Evolutionary conservation across 352 stramenopile genomes (phyloP), one percentile per base, ranked within the genome.

Genomic region (Saprolegnia diclina): DNA sequence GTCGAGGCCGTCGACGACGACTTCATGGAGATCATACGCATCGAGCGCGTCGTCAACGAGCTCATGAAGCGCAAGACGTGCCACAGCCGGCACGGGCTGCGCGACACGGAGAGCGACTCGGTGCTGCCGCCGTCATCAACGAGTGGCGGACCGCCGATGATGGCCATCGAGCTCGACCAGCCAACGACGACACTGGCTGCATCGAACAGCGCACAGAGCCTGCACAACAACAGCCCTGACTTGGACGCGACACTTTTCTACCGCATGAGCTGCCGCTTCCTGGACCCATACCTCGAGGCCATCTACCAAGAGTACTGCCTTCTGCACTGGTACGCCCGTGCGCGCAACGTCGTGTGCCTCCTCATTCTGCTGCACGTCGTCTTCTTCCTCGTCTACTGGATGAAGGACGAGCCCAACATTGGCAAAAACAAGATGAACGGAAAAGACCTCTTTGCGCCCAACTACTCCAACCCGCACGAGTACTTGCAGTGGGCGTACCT

Each of bases 251-350:
- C 63, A 24, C 32, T 69, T 3, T 69, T 69, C 38, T 69, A 69
- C 38, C 63, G 63, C 22, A 52, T 44, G 63, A 69, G 63, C 53
- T 69, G 63, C n/a, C 63, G 63, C 75, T 95, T 95, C 71, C 67
- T 90, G 38, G 85, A 95, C 71, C 66, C 63, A 11, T 81, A 83
- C 22, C 74, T 95, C 21, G 87, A 95, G 73, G 74, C 73, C 22
- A 44, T 92, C 46, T 95, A 95, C 67, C 87, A 95, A 64, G 81
- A 92, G 75, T 95, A 91, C 75, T 92, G 85, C 46, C 80, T 83
- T 5, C 75, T 89, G 56, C 85, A 90, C 74, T 93, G 87, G 87
- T 93, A 93, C 37, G 59, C 71, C 21, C 84, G 85, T 48, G 87
- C 87, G 54, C 83, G 85, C 24, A 89, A 78, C 74, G 83, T 92